Conservation (phyloP, 2,329 filamentous ascomycete species). For the Aspergillus caelatus region DNA sequence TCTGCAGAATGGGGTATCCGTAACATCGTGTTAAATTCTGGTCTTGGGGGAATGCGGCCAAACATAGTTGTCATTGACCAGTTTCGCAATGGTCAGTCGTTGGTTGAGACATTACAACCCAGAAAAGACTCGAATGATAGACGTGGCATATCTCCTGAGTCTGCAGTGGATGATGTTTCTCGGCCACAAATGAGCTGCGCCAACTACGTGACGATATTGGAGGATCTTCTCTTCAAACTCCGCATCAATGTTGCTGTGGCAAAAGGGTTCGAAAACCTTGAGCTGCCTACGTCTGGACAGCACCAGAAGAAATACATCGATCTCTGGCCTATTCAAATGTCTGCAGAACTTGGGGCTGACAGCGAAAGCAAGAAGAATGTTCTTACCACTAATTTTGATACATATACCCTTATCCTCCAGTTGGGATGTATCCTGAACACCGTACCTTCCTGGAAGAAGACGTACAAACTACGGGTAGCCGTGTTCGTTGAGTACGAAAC, state of each 20-base stretch:
- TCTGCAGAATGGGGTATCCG: slow-evolving; percentile 81
- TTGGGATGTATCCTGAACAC: slow-evolving; percentile 82
- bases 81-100: slow-evolving; percentile 62
- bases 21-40: slow-evolving; percentile 79
- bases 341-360: slow-evolving; percentile 73
- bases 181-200: slow-evolving; percentile 70
- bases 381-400: slow-evolving; percentile 87
- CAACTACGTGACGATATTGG: slow-evolving; percentile 79
- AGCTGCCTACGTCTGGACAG: slow-evolving; percentile 64
- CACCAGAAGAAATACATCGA: slow-evolving; percentile 79
- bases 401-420: slow-evolving; percentile 84
- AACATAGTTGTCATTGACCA: slow-evolving; percentile 85
- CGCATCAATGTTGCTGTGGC: slow-evolving; percentile 84
- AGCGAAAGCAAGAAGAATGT: slow-evolving; percentile 65
- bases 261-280: slow-evolving; percentile 76
- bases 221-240: slow-evolving; percentile 76
- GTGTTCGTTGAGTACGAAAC: slow-evolving; percentile 89
- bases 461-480: slow-evolving; percentile 72
- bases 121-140: slow-evolving; percentile 26
- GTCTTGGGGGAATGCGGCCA: slow-evolving; percentile 83
- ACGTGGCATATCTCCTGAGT: slow-evolving; percentile 19
- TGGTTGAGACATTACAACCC: slow-evolving; percentile 59
- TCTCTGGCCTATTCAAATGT: slow-evolving; percentile 93
- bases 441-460: slow-evolving; percentile 76
- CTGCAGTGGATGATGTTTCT: slow-evolving; percentile 67